These are phyloP conservation scores for Mycena vulgaris DNA, from an alignment of 768 basidiomycete genomes.

Conservation along the genomic window DNA sequence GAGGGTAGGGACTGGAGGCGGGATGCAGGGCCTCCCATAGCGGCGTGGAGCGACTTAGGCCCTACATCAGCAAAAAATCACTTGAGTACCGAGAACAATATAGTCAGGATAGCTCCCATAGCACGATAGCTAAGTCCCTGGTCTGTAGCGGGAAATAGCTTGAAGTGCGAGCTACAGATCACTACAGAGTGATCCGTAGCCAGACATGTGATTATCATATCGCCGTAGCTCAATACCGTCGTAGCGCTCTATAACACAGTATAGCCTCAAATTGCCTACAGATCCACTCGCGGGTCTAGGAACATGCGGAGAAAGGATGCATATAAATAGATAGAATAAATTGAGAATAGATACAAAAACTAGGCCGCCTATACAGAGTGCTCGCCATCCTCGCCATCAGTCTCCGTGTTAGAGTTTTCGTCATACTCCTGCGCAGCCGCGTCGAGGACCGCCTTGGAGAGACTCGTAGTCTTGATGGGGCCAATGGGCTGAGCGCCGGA, in stretches of 20 bases:
- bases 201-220: not conserved
- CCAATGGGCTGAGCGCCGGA: conserved; percentile 12
- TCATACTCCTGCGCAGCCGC: conserved; percentile 5
- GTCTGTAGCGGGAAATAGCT: no score
- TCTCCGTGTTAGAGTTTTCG: not conserved
- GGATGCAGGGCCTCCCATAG: no score
- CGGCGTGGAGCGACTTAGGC: no score
- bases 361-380: not conserved
- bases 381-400: not conserved
- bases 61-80: conserved; percentile 15
- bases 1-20: no score
- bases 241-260: not conserved
- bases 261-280: not conserved
- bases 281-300: not conserved
- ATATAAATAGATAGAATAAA: conserved; percentile 6
- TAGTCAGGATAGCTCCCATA: conserved; percentile 2
- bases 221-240: not conserved
- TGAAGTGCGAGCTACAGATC: no score
- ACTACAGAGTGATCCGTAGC: no score
- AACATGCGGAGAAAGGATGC: not conserved
- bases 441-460: not conserved
- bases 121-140: no score
- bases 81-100: not conserved
- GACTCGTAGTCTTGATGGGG: not conserved
- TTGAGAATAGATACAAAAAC: not conserved